Evolutionary conservation across 371 early-diverging fungal species (phyloP), one percentile per base, ranked within the genome.

Genomic region (Enteropsectra breve): DNA sequence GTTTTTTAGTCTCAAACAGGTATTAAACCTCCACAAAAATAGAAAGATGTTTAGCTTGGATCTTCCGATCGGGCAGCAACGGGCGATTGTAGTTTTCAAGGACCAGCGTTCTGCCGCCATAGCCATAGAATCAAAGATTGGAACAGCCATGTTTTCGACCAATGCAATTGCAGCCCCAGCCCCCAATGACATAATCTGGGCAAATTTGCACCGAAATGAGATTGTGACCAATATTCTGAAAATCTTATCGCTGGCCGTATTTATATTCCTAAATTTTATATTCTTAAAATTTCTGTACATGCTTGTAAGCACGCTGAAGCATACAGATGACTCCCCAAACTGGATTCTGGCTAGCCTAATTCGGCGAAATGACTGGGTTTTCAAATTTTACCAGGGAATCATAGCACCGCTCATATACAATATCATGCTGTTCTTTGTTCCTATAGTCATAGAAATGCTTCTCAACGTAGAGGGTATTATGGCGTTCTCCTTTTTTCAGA

Each of bases 171-270:
- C 53, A 28, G 81, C 81, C 11, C 81, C 81, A 3, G 64, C 77
- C 18, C 78, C 81, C 37, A 74, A 79, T 37, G 76, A 77, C 46
- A 59, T 79, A 33, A 76, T 77, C 3, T 81, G 79, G 79, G 29
- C 46, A 29, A 73, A 75, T 46, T 59, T 81, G 1, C 69, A 52
- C 23, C 62, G 66, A 30, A 38, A 66, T 0, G 72, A 60, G 38
- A 45, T 74, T 2, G 32, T 21, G 1, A n/a, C 48, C 15, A 64
- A 70, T 46, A 33, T 81, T 26, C 43, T 37, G 36, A 70, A 66
- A 21, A 15, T 77, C 5, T 28, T 57, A 49, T 69, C 72, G 4
- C 21, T 52, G 15, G n/a, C 74, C 21, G 33, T 74, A 1, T 78
- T 76, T 40, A 56, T 79, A 28, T 13, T 72, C 13, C 77, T 77